Percentiles rank a stretch among this genome's conserved stretches.
Conservation (phyloP, 495 filamentous ascomycete species). For the Xylaria scruposa region DNA sequence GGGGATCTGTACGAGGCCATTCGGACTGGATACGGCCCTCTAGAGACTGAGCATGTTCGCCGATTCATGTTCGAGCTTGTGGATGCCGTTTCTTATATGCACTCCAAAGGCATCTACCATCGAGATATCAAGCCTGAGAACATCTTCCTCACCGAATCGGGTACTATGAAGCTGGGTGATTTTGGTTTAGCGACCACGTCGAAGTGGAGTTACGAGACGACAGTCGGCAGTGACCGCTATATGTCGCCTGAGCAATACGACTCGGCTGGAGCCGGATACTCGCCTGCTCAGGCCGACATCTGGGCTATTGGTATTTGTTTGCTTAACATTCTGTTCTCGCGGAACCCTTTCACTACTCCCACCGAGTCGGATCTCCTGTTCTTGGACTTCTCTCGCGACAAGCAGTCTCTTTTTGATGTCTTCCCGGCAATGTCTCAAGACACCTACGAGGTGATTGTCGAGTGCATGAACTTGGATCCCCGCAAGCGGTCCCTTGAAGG, state of each 20-base stretch:
- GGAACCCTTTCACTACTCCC: conserved; percentile 91
- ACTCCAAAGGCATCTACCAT: conserved; percentile 89
- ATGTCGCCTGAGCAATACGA: conserved; percentile 99
- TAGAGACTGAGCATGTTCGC: conserved; percentile 95
- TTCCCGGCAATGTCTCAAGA: conserved; percentile 99
- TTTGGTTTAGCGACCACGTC: conserved; percentile 91
- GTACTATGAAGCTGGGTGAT: conserved; percentile 94
- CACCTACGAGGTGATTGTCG: conserved; percentile 88
- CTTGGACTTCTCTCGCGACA: conserved; percentile 88
- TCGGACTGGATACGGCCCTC: conserved; percentile 80
- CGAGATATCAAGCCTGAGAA: conserved; percentile 99
- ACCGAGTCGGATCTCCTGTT: conserved; percentile 87
- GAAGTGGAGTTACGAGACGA: conserved; percentile 84
- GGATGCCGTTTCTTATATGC: conserved; percentile 88
- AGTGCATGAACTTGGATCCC: conserved; percentile 89
- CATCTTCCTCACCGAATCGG: conserved; percentile 87
- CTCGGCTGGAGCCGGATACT: conserved; percentile 82
- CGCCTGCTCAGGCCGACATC: conserved; percentile 90
- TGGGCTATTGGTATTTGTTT: conserved; percentile 96
- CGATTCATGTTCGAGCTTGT: conserved; percentile 96
- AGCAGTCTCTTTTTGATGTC: conserved; percentile 95
- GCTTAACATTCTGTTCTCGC: conserved; percentile 92
- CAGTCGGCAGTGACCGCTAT: conserved; percentile 96
- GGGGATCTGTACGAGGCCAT: conserved; percentile 98
- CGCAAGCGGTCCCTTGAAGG: conserved; percentile 81